These are phyloP conservation scores for Thalassiosira exigua DNA, from an alignment of 352 stramenopile genomes.

Conservation along the genomic window DNA sequence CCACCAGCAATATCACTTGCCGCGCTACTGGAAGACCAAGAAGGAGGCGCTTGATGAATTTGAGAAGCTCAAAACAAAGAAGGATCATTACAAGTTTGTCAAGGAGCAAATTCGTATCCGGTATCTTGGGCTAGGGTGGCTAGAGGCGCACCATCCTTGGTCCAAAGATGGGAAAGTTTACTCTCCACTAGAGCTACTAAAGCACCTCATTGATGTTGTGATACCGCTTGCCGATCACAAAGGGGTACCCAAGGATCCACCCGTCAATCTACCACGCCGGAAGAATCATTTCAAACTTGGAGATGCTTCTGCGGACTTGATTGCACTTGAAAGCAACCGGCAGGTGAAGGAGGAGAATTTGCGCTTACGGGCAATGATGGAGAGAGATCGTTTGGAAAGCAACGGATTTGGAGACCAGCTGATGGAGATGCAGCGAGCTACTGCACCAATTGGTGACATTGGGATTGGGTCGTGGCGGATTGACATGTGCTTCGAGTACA, in stretches of 20 bases:
- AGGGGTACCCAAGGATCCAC: constrained; percentile 5
- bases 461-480: neutral
- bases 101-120: constrained; percentile 35
- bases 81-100: neutral
- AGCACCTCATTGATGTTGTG: constrained; percentile 16
- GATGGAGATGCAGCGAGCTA: neutral
- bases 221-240: constrained; percentile 12
- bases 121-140: constrained; percentile 21
- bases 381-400: neutral
- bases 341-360: no score
- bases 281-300: no score
- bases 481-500: constrained; percentile 19
- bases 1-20: constrained; percentile 31
- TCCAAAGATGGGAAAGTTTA: constrained; percentile 5
- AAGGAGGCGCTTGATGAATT: constrained; percentile 1
- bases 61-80: constrained; percentile 18
- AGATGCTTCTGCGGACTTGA: no score
- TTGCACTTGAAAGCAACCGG: no score
- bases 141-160: constrained; percentile 16
- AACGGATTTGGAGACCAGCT: constrained; percentile 11
- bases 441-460: constrained; percentile 6
- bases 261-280: no score
- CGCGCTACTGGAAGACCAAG: constrained; percentile 10
- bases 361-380: neutral
- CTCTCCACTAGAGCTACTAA: constrained; percentile 8